Evolutionary conservation across 1,139 yeast genomes (phyloP).

Genomic region (Meyerozyma elateridarum): DNA sequence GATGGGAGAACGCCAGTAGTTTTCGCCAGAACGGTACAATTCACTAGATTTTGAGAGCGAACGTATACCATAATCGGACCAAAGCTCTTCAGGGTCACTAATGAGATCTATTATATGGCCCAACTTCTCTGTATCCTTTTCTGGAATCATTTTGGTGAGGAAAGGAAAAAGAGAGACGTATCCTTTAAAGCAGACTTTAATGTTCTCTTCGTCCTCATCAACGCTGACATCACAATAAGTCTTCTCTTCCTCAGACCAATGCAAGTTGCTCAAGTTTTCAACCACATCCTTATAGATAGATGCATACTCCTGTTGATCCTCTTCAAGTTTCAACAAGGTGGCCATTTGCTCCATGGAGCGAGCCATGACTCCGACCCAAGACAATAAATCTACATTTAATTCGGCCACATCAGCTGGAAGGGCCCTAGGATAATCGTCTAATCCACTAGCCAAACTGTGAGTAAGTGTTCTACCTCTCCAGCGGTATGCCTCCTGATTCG

Average conservation of each 20-base stretch:
- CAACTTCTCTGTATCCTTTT: slow-evolving; percentile 45
- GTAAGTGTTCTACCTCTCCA: slow-evolving; percentile 91
- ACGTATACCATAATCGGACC: slow-evolving; percentile 78
- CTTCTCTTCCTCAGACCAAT: slow-evolving; percentile 68
- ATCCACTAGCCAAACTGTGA: slow-evolving; percentile 88
- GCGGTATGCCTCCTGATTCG: slow-evolving; percentile 63
- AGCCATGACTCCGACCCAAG: slow-evolving; percentile 95
- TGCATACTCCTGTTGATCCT: slow-evolving; percentile 52
- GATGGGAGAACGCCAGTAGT: slow-evolving; percentile 94
- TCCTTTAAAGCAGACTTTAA: slow-evolving; percentile 80
- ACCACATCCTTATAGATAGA: slow-evolving; percentile 53
- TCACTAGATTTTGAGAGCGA: slow-evolving; percentile 70
- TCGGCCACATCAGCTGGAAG: slow-evolving; percentile 81
- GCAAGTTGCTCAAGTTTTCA: slow-evolving; percentile 62
- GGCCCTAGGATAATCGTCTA: slow-evolving; percentile 94
- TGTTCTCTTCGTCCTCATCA: slow-evolving; percentile 63
- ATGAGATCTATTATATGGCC: slow-evolving; percentile 51
- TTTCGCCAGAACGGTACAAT: slow-evolving; percentile 71
- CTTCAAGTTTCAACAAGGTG: slow-evolving; percentile 48
- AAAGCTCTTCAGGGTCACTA: slow-evolving; percentile 66
- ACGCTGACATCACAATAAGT: slow-evolving; percentile 85
- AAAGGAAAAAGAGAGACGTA: slow-evolving; percentile 86
- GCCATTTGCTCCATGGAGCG: slow-evolving; percentile 77
- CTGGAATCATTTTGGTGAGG: slow-evolving; percentile 61
- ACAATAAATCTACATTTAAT: slow-evolving; percentile 78